Evolutionary conservation across 352 stramenopile species (phyloP).

Genomic region (Elongisporangium undulatum): DNA sequence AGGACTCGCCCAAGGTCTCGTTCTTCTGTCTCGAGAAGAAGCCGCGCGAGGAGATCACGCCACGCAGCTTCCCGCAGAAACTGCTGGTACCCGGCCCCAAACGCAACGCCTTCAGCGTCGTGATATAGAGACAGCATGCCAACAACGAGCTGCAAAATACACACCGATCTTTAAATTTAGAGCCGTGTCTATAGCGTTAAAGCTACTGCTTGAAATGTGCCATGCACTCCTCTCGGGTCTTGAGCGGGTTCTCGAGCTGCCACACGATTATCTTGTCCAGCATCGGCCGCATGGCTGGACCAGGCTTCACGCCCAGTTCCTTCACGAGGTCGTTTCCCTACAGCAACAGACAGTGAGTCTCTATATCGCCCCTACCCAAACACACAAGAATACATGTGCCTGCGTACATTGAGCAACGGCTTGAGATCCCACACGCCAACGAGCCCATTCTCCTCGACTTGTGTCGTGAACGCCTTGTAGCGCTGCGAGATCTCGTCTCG

Average conservation of each 20-base stretch:
- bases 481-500: slow-evolving; percentile 14
- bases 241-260: slow-evolving; percentile 51
- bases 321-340: slow-evolving; percentile 74
- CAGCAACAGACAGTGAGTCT: background rate
- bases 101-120: slow-evolving; percentile 66
- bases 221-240: slow-evolving; percentile 54
- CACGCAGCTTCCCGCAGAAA: slow-evolving; percentile 37
- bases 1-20: slow-evolving; percentile 74
- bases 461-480: slow-evolving; percentile 33
- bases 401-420: slow-evolving; percentile 58
- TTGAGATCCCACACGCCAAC: slow-evolving; percentile 56
- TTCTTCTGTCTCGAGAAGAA: slow-evolving; percentile 77
- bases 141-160: slow-evolving; percentile 1
- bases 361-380: slow-evolving; percentile 1
- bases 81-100: slow-evolving; percentile 42
- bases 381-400: slow-evolving; percentile 6
- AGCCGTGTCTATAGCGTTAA: background rate
- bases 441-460: slow-evolving; percentile 24
- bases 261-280: slow-evolving; percentile 51
- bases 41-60: slow-evolving; percentile 10
- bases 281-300: slow-evolving; percentile 53
- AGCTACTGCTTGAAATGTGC: slow-evolving; percentile 23
- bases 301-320: slow-evolving; percentile 46
- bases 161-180: slow-evolving; percentile 1
- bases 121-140: slow-evolving; percentile 22